Evolutionary conservation across 805 yeast genomes (phyloP), one percentile per base, ranked within the genome.

Genomic region (Candida ovalis): DNA sequence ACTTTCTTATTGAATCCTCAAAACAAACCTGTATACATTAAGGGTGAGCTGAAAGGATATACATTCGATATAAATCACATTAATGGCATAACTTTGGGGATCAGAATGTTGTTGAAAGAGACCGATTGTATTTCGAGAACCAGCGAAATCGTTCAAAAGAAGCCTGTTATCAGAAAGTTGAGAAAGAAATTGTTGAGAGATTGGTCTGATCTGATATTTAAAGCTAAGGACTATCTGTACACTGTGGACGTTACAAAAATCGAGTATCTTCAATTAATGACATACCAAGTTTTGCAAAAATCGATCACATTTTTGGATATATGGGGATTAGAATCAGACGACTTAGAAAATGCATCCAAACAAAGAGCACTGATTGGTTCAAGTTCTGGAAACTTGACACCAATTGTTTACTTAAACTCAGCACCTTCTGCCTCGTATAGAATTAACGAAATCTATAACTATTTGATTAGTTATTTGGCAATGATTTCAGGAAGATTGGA

Each of bases 111-210:
- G 43, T 66, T 87, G 32, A 83, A 81, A 50, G 75, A 77, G 45
- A 85, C 92, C 0, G 84, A 82, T 50, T 86, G 92, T 67, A 76
- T 87, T 18, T 86, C 94, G 1, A 71, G 94, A 54, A 79, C 89
- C 1, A 83, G 84, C 54, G 82, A 81, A 27, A 73, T 85, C 41
- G 91, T 87, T 4, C 79, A 81, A 52, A 74, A 76, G 51, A 75
- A 78, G 44, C 83, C 88, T 1, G 62, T 76, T 3, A 78, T 87
- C 15, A 71, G 88, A 47, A 80, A 76, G 53, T 72, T 81, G 45
- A 74, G 96, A 54, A 87, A 87, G 63, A 74, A 81, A 35, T 66
- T 87, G 47, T 72, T 87, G 28, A 84, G 91, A 2, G 91, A 85
- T 60, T 87, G 95, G 96, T 86, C 86, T 53, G 82, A 81, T 45